Evolutionary conservation across 768 basidiomycete species (phyloP), one percentile per base, ranked within the genome.

Genomic region (Sistotremastrum niveocremeum): DNA sequence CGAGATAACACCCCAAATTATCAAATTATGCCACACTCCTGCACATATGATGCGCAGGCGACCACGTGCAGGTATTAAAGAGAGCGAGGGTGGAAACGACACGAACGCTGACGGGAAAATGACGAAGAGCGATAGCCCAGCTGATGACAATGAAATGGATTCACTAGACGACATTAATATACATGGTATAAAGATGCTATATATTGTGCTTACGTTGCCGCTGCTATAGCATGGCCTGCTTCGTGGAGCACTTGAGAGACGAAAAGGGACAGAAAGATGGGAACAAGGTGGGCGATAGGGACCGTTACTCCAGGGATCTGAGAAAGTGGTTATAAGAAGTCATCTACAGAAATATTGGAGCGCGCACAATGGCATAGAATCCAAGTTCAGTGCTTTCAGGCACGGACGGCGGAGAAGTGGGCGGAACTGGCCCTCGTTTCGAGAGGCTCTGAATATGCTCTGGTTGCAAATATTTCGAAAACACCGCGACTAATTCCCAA

Each of bases 271-370:
- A 73, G 33, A 5, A 89, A 52, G 41, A 90, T 73, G 10, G 79
- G 51, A 4, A 82, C 82, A 1, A 85, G 56, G 55, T 91, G 79
- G 29, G 63, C 61, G n/a, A 86, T 54, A 1, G 88, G 88, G 1
- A 84, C 75, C 2, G 85, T 93, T 5, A 88, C 50, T 1, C 88
- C 88, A 20, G 89, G 88, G 35, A 93, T 78, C 86, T 89, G 52
- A 11, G 44, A 20, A 11, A 7, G 50, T 11, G 30, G 44, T 51
- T n/a, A 43, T 41, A 44, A 32, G 29, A 30, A 35, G 6, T 38
- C 41, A 6, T 34, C 43, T 30, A 29, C 33, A 9, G 20, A 33
- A n/a, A 11, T 43, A 45, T 20, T 20, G 20, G 20, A 7, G 12
- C 36, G 31, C 49, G 42, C 34, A 52, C 56, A 29, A 54, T 41